Conservation (phyloP, 176 grass and related monocot genomes). For the Urochloa ruziziensis region DNA sequence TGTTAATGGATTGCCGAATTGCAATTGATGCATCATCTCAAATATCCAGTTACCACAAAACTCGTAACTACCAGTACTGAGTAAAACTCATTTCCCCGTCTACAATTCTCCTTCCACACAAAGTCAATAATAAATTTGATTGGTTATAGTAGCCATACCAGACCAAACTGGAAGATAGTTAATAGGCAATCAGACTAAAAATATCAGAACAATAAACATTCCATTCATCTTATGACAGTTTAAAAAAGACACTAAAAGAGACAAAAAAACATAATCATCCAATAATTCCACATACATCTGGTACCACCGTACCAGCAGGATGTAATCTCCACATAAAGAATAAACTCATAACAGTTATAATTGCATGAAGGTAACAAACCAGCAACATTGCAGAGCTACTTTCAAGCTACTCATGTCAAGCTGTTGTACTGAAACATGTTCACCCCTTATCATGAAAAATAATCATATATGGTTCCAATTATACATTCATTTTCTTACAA, state of each 20-base stretch:
- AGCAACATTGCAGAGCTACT: neutral
- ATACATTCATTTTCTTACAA: neutral
- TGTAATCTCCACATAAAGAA: slow-evolving; percentile 9
- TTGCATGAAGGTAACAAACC: slow-evolving; percentile 1
- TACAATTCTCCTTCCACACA: neutral
- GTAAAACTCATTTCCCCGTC: neutral
- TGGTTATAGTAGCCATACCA: neutral
- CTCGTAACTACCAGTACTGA: neutral
- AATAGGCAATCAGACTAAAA: neutral
- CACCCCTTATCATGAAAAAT: neutral
- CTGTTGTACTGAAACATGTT: slow-evolving; percentile 3
- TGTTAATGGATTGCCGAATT: slow-evolving; percentile 7
- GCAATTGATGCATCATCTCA: neutral
- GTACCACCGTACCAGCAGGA: neutral
- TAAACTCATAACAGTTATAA: slow-evolving; percentile 13
- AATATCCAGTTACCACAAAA: neutral
- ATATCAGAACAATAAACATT: neutral
- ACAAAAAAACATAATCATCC: neutral
- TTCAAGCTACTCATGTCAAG: neutral
- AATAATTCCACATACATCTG: neutral
- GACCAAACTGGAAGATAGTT: slow-evolving; percentile 1
- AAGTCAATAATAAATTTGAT: neutral
- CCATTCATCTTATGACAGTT: neutral
- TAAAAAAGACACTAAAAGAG: neutral
- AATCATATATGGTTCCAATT: neutral